These are phyloP conservation scores for Mycena venus DNA, from an alignment of 768 basidiomycete species.

Conservation along the genomic window DNA sequence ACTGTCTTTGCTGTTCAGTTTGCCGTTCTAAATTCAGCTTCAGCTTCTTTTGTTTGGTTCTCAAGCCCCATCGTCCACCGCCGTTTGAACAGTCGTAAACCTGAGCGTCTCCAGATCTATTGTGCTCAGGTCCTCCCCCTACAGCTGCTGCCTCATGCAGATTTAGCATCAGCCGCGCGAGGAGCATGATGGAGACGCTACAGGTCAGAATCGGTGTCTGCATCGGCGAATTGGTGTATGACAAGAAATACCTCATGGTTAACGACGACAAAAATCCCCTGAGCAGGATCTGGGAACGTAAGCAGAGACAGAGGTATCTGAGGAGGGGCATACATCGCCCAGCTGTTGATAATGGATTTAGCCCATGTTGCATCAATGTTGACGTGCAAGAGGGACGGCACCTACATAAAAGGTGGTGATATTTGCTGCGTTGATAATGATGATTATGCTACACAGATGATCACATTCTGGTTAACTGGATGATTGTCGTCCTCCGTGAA, in stretches of 20 bases:
- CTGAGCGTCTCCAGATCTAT: conserved; percentile 6
- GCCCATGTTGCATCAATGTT: neutral
- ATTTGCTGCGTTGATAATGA: conserved; percentile 2
- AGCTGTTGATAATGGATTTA: conserved; percentile 2
- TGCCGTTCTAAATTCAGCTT: neutral
- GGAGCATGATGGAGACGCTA: conserved; percentile 4
- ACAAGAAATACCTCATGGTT: neutral
- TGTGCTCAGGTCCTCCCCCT: neutral
- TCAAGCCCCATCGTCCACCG: conserved; percentile 2
- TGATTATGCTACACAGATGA: conserved; percentile 1
- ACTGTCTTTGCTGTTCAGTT: no score
- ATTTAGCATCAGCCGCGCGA: conserved; percentile 10
- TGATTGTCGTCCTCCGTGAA: no score
- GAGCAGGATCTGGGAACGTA: neutral
- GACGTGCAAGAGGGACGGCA: neutral
- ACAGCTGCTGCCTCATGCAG: conserved; percentile 13
- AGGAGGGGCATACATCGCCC: conserved; percentile 1
- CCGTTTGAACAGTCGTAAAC: conserved; percentile 7
- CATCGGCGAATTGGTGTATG: neutral
- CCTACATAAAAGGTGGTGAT: conserved; percentile 2
- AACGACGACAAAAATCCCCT: conserved; percentile 4
- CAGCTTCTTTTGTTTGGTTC: conserved; percentile 1
- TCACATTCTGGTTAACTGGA: neutral
- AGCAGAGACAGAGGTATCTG: neutral
- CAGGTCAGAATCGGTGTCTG: neutral